phyloP scores from a whole-genome alignment of 805 yeast species.

The Kodamaea sagamina region DNA sequence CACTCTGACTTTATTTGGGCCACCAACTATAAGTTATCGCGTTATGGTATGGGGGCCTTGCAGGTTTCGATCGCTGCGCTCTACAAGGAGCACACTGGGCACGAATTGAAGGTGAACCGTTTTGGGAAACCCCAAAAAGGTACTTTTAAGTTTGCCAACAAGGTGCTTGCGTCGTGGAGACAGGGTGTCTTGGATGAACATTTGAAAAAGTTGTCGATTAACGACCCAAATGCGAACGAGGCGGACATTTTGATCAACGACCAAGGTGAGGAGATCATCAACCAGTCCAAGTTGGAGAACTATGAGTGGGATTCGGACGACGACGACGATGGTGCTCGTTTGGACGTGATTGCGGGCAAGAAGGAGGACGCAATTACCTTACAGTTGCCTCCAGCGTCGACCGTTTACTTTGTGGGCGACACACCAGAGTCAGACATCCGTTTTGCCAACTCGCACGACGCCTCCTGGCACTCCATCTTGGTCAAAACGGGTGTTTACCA shows the following conservation, averaged over 20 bases:
- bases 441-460: slow-evolving; percentile 84
- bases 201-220: slow-evolving; percentile 52
- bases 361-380: slow-evolving; percentile 42
- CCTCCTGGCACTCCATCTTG: slow-evolving; percentile 79
- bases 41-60: slow-evolving; percentile 95
- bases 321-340: slow-evolving; percentile 15
- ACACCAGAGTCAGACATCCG: slow-evolving; percentile 88
- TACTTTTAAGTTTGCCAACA: slow-evolving; percentile 81
- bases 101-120: slow-evolving; percentile 73
- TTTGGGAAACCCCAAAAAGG: slow-evolving; percentile 91
- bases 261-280: slow-evolving; percentile 46
- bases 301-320: slow-evolving; percentile 34
- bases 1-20: slow-evolving; percentile 95
- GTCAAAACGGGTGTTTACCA: slow-evolving; percentile 88
- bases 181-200: slow-evolving; percentile 74
- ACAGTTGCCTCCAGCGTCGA: slow-evolving; percentile 78
- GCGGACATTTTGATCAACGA: slow-evolving; percentile 46
- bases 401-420: slow-evolving; percentile 87
- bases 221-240: slow-evolving; percentile 45
- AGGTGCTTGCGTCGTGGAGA: slow-evolving; percentile 76
- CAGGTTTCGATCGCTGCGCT: slow-evolving; percentile 86
- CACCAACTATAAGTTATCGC: slow-evolving; percentile 74
- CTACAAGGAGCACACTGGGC: slow-evolving; percentile 82
- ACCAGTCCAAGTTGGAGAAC: slow-evolving; percentile 43
- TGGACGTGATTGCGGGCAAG: slow-evolving; percentile 21